Percentiles rank a stretch among this genome's conserved stretches.
Evolutionary conservation across 176 grass and related monocot species (phyloP).

Genomic region (Aegilops sharonensis): DNA sequence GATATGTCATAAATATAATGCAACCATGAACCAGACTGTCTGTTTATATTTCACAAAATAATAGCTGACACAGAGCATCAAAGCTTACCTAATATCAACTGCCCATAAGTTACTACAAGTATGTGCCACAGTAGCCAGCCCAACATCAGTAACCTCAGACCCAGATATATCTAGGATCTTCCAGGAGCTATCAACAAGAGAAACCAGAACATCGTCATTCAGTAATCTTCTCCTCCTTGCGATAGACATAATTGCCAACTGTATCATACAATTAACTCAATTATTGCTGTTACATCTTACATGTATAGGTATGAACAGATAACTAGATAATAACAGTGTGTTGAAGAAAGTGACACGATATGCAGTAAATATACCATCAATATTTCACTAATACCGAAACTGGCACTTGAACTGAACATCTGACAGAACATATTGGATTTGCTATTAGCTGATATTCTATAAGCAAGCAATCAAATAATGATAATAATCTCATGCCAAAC

Average conservation of each 20-base stretch:
- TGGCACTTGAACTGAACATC: slow-evolving; percentile 8
- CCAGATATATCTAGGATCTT: slow-evolving; percentile 83
- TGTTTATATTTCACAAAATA: background rate
- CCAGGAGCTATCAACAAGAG: slow-evolving; percentile 85
- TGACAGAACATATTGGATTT: slow-evolving; percentile 1
- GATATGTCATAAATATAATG: slow-evolving; percentile 2
- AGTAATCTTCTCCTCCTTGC: slow-evolving; percentile 80
- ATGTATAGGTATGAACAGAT: background rate
- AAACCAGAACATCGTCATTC: slow-evolving; percentile 67
- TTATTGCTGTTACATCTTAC: background rate
- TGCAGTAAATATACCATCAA: background rate
- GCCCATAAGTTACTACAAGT: slow-evolving; percentile 72
- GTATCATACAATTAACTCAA: slow-evolving; percentile 39
- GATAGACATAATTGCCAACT: slow-evolving; percentile 85
- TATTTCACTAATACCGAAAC: background rate
- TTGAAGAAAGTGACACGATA: background rate
- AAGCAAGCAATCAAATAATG: background rate
- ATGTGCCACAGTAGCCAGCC: slow-evolving; percentile 54
- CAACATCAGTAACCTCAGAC: slow-evolving; percentile 78
- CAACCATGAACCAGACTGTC: background rate
- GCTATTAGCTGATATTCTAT: background rate
- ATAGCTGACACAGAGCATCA: background rate
- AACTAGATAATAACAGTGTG: background rate
- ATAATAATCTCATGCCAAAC: background rate
- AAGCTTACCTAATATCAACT: slow-evolving; percentile 85